These are phyloP conservation scores for Scolecobasidium constrictum DNA, from an alignment of 2,329 filamentous ascomycete species.

Conservation along the genomic window DNA sequence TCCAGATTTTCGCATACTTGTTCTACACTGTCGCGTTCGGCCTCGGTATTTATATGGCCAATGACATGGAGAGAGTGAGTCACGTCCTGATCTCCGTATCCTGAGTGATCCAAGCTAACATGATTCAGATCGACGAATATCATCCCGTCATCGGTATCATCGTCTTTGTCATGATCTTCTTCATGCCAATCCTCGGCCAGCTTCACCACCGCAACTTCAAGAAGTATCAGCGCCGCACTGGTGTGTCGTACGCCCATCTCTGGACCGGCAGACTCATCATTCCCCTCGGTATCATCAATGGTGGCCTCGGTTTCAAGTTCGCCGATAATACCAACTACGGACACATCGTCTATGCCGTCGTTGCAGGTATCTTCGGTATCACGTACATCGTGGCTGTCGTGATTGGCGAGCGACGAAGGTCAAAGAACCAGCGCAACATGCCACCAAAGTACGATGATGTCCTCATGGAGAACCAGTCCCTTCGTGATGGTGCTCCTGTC, in stretches of 20 bases:
- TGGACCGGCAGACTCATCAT: slow-evolving; percentile 44
- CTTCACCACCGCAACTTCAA: slow-evolving; percentile 42
- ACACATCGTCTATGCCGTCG: slow-evolving; percentile 39
- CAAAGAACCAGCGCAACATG: neutral
- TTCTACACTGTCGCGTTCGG: slow-evolving; percentile 39
- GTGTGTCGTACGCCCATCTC: slow-evolving; percentile 39
- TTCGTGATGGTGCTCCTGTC: no score
- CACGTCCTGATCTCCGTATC: neutral
- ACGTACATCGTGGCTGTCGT: slow-evolving; percentile 9
- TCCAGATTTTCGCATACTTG: slow-evolving; percentile 39
- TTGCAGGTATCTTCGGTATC: slow-evolving; percentile 37
- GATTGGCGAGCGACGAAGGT: slow-evolving; percentile 10
- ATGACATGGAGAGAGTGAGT: slow-evolving; percentile 18
- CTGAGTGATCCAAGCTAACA: slow-evolving; percentile 7
- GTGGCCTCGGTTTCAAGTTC: slow-evolving; percentile 42
- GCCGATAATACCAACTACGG: slow-evolving; percentile 28
- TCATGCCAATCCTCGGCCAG: slow-evolving; percentile 42
- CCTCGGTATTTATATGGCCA: slow-evolving; percentile 40
- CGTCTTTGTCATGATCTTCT: slow-evolving; percentile 38
- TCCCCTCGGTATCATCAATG: slow-evolving; percentile 44
- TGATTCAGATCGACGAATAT: slow-evolving; percentile 23
- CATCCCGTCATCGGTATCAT: slow-evolving; percentile 46
- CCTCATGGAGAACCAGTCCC: neutral
- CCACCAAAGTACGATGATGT: slow-evolving; percentile 11
- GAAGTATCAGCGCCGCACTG: slow-evolving; percentile 31